These are phyloP conservation scores for Candida gorgasii DNA, from an alignment of 805 yeast genomes.

Conservation along the genomic window DNA sequence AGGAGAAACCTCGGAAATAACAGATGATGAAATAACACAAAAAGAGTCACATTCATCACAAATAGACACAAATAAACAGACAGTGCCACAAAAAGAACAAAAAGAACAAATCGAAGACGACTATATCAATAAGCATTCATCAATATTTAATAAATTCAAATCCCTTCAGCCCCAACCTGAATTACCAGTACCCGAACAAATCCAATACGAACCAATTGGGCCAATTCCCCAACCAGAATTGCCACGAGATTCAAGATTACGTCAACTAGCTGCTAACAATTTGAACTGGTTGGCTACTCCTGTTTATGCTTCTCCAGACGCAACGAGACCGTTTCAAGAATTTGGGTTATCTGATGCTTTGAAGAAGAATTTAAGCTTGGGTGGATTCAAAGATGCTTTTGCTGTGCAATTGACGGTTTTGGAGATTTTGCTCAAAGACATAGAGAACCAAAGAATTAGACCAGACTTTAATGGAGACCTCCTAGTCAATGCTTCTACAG, in stretches of 20 bases:
- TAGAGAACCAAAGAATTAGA: conserved; percentile 31
- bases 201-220: conserved; percentile 6
- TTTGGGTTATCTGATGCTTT: conserved; percentile 48
- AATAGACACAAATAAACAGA: background rate
- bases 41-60: too few species aligned
- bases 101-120: conserved; percentile 2
- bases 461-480: conserved; percentile 72
- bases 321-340: conserved; percentile 48
- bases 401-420: conserved; percentile 75
- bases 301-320: conserved; percentile 50
- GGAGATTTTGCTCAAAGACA: conserved; percentile 49
- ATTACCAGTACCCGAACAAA: background rate
- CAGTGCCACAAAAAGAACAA: background rate
- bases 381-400: conserved; percentile 60
- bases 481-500: conserved; percentile 91
- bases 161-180: conserved; percentile 9
- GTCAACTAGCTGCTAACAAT: conserved; percentile 31
- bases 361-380: conserved; percentile 45
- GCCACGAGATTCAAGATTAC: conserved; percentile 51
- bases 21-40: conserved; percentile 8
- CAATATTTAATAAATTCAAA: conserved; percentile 46
- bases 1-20: background rate
- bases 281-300: conserved; percentile 73
- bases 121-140: conserved; percentile 43
- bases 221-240: conserved; percentile 86